Base-by-base conservation (phyloP, 2,329 filamentous ascomycete genomes). In the Alternaria sp. region DNA sequence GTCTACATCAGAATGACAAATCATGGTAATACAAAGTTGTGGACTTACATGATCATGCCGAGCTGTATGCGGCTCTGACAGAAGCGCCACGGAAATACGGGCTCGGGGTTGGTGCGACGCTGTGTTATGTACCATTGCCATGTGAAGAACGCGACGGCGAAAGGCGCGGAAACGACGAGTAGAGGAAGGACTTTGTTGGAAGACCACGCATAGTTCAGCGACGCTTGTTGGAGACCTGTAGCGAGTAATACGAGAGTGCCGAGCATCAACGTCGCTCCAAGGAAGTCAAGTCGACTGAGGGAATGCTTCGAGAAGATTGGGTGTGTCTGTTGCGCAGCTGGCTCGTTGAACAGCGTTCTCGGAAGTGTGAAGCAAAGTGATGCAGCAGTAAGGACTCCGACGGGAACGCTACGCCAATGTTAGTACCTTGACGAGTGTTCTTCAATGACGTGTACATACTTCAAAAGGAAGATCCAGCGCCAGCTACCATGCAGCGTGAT, bases 391-490 rank as follows among this genome's bases (percentile, higher is more conserved):
- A 57, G 13, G 15, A 54, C 45, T 30, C 57, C 52, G 11, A 67
- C 30, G 6, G 68, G 69, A 11, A 67, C 61, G 57, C 63, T 71
- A 19, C 6, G 4, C 10, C 19, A 15, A 17, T n/a, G 60, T 66
- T 19, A 66, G 54, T 43, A 23, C 45, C 7, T 12, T 46, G 19
- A 23, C 13, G 4, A 13, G 2, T 1, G 8, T 23, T 23, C 19
- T 30, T 9, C n/a, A 19, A 44, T 21, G 19, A 32, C 11, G 7
- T 40, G 36, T 6, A 57, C 64, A 47, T 57, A 72, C 69, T 72
- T 72, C 8, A 71, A 10, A 9, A 62, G 57, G 45, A 72, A 72
- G 6, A 70, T 54, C 70, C 69, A 72, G 32, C 69, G 52, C 69
- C 70, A 72, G 4, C 64, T 19, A 4, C 61, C 61, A 23, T 60